Evolutionary conservation across 805 yeast species (phyloP).

Genomic region (Ogataea methanolica): DNA sequence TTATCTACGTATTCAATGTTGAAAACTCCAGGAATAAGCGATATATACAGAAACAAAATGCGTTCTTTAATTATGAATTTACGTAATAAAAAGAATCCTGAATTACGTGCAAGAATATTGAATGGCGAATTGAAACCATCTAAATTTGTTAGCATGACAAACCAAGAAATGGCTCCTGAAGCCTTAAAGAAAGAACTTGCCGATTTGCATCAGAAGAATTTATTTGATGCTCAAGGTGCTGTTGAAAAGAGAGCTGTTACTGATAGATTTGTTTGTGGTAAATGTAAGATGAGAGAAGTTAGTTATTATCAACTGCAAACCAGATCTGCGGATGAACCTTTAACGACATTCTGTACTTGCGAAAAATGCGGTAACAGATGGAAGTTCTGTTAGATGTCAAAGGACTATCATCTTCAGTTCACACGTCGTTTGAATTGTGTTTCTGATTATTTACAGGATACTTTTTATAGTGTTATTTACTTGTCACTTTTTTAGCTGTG

Average conservation of each 20-base stretch:
- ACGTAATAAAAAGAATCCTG: constrained; percentile 86
- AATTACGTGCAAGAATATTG: constrained; percentile 64
- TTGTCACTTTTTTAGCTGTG: too few relatives aligned
- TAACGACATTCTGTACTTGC: constrained; percentile 97
- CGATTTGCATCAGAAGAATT: constrained; percentile 78
- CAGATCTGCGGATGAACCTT: constrained; percentile 97
- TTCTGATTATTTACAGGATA: neutral
- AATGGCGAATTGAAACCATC: constrained; percentile 62
- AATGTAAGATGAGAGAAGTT: constrained; percentile 95
- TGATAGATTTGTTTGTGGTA: constrained; percentile 95
- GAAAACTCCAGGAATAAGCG: constrained; percentile 53
- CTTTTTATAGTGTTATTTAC: too few relatives aligned
- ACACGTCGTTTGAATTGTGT: too few relatives aligned
- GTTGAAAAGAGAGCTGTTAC: constrained; percentile 94
- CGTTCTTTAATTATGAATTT: constrained; percentile 84
- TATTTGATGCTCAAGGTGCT: constrained; percentile 97
- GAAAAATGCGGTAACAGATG: constrained; percentile 97
- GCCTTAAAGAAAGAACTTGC: constrained; percentile 81
- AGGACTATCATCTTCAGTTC: neutral
- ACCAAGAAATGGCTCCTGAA: constrained; percentile 96
- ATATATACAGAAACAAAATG: constrained; percentile 73
- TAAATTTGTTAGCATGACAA: constrained; percentile 71
- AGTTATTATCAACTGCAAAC: constrained; percentile 98
- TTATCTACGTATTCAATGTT: constrained; percentile 55
- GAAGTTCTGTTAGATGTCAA: constrained; percentile 69